These are phyloP conservation scores for Teunomyces stri DNA, from an alignment of 805 yeast species.

Conservation along the genomic window DNA sequence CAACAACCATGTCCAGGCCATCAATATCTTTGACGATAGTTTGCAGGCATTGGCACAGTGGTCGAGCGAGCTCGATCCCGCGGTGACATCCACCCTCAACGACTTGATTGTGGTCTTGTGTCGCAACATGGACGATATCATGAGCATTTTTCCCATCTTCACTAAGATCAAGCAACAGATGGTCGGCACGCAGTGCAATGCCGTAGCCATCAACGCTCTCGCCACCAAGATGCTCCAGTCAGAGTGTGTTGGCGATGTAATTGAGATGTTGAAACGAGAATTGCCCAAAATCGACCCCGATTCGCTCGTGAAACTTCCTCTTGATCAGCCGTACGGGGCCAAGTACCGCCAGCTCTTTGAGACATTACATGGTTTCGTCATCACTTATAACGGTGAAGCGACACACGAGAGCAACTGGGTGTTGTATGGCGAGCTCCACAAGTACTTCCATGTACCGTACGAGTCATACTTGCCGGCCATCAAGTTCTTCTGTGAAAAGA, in stretches of 20 bases:
- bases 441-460: conserved; percentile 55
- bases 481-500: conserved; percentile 51
- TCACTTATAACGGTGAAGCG: conserved; percentile 26
- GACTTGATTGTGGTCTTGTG: conserved; percentile 40
- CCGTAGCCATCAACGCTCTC: conserved; percentile 28
- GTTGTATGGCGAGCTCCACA: conserved; percentile 54
- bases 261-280: conserved; percentile 41
- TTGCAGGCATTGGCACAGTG: conserved; percentile 19
- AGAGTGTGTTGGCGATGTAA: conserved; percentile 40
- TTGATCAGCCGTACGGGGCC: conserved; percentile 19
- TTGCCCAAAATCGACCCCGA: conserved; percentile 35
- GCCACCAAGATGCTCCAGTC: conserved; percentile 28
- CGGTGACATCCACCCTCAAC: conserved; percentile 42
- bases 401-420: conserved; percentile 53
- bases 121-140: conserved; percentile 23
- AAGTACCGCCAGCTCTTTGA: conserved; percentile 29
- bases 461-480: conserved; percentile 60
- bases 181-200: conserved; percentile 24
- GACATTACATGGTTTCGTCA: conserved; percentile 28
- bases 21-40: conserved; percentile 32
- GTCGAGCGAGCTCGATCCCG: conserved; percentile 28
- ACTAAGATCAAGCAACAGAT: conserved; percentile 36
- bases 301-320: conserved; percentile 24
- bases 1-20: conserved; percentile 21
- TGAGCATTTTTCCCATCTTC: conserved; percentile 30